These are phyloP conservation scores for Rhododendron mucronatum DNA, from an alignment of 148 eudicot genomes.

Conservation along the genomic window DNA sequence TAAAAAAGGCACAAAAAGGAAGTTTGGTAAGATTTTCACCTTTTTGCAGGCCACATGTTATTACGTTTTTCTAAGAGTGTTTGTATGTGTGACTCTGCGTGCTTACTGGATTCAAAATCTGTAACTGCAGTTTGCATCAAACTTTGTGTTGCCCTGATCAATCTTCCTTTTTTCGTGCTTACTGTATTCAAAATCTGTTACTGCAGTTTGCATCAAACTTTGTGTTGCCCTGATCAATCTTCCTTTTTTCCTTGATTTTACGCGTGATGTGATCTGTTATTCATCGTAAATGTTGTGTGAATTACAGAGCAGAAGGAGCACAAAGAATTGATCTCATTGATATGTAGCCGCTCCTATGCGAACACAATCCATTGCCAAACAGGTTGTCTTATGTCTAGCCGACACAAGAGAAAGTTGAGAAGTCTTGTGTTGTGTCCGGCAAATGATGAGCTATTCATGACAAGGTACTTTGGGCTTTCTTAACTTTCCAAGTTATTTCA, in stretches of 20 bases:
- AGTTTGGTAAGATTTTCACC: conserved; percentile 48
- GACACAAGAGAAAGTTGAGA: conserved; percentile 93
- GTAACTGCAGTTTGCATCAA: not conserved
- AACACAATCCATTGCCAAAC: conserved; percentile 48
- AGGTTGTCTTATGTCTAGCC: conserved; percentile 55
- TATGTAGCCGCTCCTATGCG: conserved; percentile 60
- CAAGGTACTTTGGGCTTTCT: conserved; percentile 47
- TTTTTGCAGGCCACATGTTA: conserved; percentile 1
- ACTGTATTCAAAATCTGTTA: not conserved
- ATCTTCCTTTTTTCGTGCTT: conserved; percentile 4
- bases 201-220: conserved; percentile 6
- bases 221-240: not conserved
- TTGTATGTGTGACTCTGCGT: not conserved
- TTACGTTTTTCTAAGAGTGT: not conserved
- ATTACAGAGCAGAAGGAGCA: conserved; percentile 67
- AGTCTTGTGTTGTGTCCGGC: conserved; percentile 78
- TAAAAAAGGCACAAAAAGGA: conserved; percentile 60
- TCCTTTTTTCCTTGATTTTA: conserved; percentile 5
- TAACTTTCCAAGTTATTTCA: not conserved
- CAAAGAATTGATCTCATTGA: conserved; percentile 54
- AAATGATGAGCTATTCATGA: conserved; percentile 66
- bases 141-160: not conserved
- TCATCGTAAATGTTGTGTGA: conserved; percentile 6
- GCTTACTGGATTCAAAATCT: not conserved
- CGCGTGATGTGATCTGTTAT: not conserved